Base-by-base conservation (phyloP, 768 basidiomycete species). In the Suillus clintonianus region DNA sequence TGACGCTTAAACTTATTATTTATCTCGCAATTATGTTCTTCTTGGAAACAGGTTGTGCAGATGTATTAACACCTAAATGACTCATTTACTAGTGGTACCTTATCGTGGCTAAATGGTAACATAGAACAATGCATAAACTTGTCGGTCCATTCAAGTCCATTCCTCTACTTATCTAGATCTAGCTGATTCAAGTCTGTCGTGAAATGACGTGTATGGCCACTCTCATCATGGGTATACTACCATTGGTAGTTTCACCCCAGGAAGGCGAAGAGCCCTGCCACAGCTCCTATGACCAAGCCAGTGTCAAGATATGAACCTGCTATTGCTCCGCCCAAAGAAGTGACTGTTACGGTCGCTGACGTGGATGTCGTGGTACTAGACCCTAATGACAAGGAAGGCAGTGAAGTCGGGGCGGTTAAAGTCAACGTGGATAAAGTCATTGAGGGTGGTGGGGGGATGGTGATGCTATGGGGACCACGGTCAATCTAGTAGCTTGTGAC, bases 261-360 rank as follows among this genome's bases (percentile, higher is more conserved):
- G 14, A 62, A 24, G 30, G 62, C 62, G 11, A 43, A 32, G 19
- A 62, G 2, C 7, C 39, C 59, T 60, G 62, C 62, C 5, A 59
- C 30, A 39, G 59, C 62, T 61, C 59, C 62, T 19, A 47, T 62
- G 2, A 62, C 19, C 22, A 61, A 24, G 42, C 27, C 59, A n/a
- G 59, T 39, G 19, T 62, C 32, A 32, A 24, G 42, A 15, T 62
- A 41, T 22, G 45, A 30, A 14, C 59, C n/a, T 4, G 39, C 41
- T 27, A 61, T 59, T 41, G 62, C 62, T 32, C 59, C 62, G 2
- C 59, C 42, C 9, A 4, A 30, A 17, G 30, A 51, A 27, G 17
- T 51, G 30, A 17, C 17, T 2, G 50, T 30, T 5, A 10, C 2
- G 32, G 48, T 60, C 17, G 59, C 30, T 13, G 59, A 60, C 30